Conservation (phyloP, 176 grass and related monocot genomes). For the Metroxylon sagu region DNA sequence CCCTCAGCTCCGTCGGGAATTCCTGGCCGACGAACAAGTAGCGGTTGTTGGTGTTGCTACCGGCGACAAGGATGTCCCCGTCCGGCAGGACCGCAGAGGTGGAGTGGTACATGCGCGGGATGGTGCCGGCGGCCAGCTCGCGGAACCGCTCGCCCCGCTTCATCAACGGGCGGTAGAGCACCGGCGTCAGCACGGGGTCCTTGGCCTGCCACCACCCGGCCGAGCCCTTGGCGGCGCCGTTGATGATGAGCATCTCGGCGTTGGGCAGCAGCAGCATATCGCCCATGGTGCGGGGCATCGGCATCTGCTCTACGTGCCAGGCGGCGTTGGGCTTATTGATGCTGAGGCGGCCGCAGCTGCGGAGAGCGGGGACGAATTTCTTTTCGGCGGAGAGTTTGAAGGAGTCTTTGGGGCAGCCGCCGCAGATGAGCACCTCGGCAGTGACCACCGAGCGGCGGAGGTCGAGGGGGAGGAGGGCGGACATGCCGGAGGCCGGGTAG, state of each 20-base stretch:
- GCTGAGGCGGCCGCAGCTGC: conserved; percentile 58
- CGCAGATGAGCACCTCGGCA: conserved; percentile 60
- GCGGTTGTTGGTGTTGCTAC: conserved; percentile 66
- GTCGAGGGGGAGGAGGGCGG: conserved; percentile 59
- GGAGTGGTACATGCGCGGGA: conserved; percentile 83
- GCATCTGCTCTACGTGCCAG: conserved; percentile 64
- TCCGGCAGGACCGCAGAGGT: conserved; percentile 77
- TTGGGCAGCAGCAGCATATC: conserved; percentile 85
- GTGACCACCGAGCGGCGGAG: conserved; percentile 31
- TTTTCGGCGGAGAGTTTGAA: conserved; percentile 41
- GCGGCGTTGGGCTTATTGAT: conserved; percentile 20
- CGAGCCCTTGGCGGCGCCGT: conserved; percentile 58
- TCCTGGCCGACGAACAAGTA: conserved; percentile 63
- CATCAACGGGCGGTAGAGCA: conserved; percentile 46
- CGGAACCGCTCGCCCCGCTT: conserved; percentile 32
- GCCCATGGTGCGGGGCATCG: conserved; percentile 63
- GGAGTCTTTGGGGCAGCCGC: conserved; percentile 43
- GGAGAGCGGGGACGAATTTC: conserved; percentile 30
- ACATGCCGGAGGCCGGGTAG: conserved; percentile 81
- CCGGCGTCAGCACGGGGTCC: conserved; percentile 34
- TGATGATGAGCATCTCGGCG: conserved; percentile 65
- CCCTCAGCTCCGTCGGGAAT: conserved; percentile 72
- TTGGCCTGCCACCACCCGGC: conserved; percentile 36
- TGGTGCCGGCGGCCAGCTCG: conserved; percentile 27
- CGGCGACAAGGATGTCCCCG: conserved; percentile 63